Conservation (phyloP, 345 rosid species). For the Geranium rotundifolium region DNA sequence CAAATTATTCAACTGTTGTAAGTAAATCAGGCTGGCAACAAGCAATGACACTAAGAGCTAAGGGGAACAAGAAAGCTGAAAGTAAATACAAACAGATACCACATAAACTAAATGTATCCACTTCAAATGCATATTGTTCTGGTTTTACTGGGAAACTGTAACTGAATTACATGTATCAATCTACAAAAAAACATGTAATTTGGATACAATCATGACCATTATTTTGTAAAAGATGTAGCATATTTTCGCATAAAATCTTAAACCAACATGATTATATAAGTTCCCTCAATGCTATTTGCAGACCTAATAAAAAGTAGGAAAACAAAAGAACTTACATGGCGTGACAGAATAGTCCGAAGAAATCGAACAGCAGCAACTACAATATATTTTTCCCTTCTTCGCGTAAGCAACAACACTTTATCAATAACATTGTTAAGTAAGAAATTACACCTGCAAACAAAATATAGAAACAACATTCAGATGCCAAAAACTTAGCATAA, state of each 20-base stretch:
- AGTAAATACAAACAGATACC: no score
- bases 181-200: no score
- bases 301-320: conserved; percentile 1
- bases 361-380: conserved; percentile 91
- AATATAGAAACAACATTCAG: conserved; percentile 9
- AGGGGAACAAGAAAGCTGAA: not conserved
- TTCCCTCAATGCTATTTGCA: not conserved
- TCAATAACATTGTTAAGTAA: conserved; percentile 69
- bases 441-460: conserved; percentile 69
- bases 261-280: not conserved
- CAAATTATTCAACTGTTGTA: not conserved
- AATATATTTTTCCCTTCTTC: conserved; percentile 80
- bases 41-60: conserved; percentile 46
- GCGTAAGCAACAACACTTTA: conserved; percentile 71
- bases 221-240: no score
- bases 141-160: no score
- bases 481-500: no score
- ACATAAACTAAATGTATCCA: no score
- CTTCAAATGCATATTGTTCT: no score
- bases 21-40: conserved; percentile 17
- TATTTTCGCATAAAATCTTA: not conserved
- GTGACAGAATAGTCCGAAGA: conserved; percentile 80
- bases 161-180: no score
- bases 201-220: no score
- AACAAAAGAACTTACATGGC: conserved; percentile 60